Base-by-base conservation (phyloP, 1,139 yeast species). In the Zygosaccharomyces pseudobailii region DNA sequence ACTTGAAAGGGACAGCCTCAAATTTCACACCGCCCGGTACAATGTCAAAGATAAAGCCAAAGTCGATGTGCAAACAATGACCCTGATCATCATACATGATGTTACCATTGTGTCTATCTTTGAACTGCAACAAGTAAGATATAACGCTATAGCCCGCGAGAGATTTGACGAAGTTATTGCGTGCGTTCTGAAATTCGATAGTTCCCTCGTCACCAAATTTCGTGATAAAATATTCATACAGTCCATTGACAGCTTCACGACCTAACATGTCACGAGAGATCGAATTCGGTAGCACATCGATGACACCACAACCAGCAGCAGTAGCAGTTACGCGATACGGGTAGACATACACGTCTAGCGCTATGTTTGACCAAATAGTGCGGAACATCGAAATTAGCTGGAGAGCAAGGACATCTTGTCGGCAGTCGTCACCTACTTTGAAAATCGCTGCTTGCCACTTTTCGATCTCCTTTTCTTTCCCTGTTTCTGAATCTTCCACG, bases 1-100 rank as follows among this genome's bases (percentile, higher is more conserved):
- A 78, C 66, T 94, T 94, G 75, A 94, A 94, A 13, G 98, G 98
- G 1, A 96, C 96, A 17, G 89, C 95, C 64, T 94, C 99, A 66
- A 94, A 94, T 60, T 84, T 87, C 47, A 94, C 97, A 32, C 98
- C 98, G 55, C 99, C 99, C 4, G 99, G 99, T 33, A 88, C 97
- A 69, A 94, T 92, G 70, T 94, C 98, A 67, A 94, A 94, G 62
- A 97, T 90, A 74, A 94, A 92, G 4, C 99, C 98, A 71, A 94
- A 94, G 71, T 94, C 99, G 68, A 94, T 87, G 67, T 94, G 99
- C 52, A 94, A 72, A 50, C 94, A 80, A 64, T 92, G 97, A 3
- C 99, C 99, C 55, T 87, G 86, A 52, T 83, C 88, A 65, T 92
- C 98, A 66, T 92, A 92, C 98, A 94, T 92, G 57, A 94, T 92